Base-by-base conservation (phyloP, 306 rosid genomes). In the Herpetospermum pedunculosum region DNA sequence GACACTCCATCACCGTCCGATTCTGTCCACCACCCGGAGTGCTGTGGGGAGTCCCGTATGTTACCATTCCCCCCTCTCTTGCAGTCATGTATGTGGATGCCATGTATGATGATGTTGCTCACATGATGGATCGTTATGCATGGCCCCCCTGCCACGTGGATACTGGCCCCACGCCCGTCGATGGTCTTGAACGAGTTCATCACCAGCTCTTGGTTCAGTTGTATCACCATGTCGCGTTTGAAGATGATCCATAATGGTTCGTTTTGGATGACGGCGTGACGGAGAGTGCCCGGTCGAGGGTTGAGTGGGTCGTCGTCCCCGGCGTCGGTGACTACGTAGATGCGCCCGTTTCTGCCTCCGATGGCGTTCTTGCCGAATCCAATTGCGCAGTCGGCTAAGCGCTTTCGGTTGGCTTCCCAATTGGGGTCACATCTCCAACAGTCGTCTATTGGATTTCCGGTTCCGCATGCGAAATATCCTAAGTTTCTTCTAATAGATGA, bases 121-220 rank as follows among this genome's bases (percentile, higher is more conserved):
- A 58, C 95, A 34, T 87, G 77, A 53, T 92, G 98, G 58, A 92
- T 87, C 2, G 87, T 92, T 0, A 92, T 76, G 85, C 98, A 92
- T 0, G 95, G 90, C 1, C 98, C 98, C 0, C 81, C 81, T 0
- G 95, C 90, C 18, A 92, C 81, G 82, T 92, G 98, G n/a, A 92
- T 95, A 73, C 96, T 90, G 0, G 91, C 89, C 15, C 98, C 98
- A 4, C 98, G 80, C 5, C 98, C 98, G 50, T 92, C 98, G 9
- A 92, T 90, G 43, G 98, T 92, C 73, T 92, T 92, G 84, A 85
- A 90, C 0, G 96, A 92, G 82, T 92, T 92, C 88, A 92, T 90
- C 14, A 92, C 83, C 0, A 92, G 88, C 75, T 90, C 95, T 49
- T 92, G 67, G 25, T 76, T 80, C 1, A 92, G 81, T 1, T 58